Evolutionary conservation across 371 early-diverging fungal genomes (phyloP).

Genomic region (Blastocladiella emersonii): DNA sequence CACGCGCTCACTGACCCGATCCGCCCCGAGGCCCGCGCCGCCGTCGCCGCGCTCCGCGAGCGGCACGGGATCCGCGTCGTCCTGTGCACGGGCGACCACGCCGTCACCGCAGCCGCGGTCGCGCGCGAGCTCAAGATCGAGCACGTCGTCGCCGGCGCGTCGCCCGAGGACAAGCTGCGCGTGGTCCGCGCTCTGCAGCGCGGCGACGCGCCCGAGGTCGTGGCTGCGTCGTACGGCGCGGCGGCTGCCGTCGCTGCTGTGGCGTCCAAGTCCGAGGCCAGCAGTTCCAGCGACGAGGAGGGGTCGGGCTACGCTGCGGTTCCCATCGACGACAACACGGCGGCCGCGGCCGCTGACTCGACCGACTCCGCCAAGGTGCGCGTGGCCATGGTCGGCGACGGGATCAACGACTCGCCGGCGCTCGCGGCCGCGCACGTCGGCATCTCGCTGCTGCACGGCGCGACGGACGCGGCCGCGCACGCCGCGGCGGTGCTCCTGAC

Average conservation of each 20-base stretch:
- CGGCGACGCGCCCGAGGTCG: slow-evolving; percentile 3
- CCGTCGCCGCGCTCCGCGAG: slow-evolving; percentile 23
- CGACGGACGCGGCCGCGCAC: slow-evolving; percentile 68
- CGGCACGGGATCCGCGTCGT: slow-evolving; percentile 41
- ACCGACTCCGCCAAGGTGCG: no score
- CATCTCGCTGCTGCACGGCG: slow-evolving; percentile 54
- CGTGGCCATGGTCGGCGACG: slow-evolving; percentile 64
- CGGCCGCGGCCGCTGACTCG: no score
- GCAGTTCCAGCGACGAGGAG: no score
- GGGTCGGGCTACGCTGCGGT: not conserved
- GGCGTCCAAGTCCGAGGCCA: no score
- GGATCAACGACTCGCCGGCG: slow-evolving; percentile 88
- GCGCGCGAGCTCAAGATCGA: slow-evolving; percentile 43
- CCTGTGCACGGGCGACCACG: slow-evolving; percentile 60
- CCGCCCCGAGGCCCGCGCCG: slow-evolving; percentile 32
- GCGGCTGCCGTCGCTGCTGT: no score
- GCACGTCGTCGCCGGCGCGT: slow-evolving; percentile 37
- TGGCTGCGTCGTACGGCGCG: no score
- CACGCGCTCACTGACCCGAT: slow-evolving; percentile 40
- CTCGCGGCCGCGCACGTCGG: slow-evolving; percentile 79
- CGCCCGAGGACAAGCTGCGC: slow-evolving; percentile 50
- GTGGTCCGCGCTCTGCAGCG: slow-evolving; percentile 43
- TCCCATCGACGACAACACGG: no score
- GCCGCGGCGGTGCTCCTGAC: slow-evolving; percentile 60
- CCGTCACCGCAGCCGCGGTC: slow-evolving; percentile 38